phyloP scores from a whole-genome alignment of 306 rosid genomes.

The Prunus armeniaca region DNA sequence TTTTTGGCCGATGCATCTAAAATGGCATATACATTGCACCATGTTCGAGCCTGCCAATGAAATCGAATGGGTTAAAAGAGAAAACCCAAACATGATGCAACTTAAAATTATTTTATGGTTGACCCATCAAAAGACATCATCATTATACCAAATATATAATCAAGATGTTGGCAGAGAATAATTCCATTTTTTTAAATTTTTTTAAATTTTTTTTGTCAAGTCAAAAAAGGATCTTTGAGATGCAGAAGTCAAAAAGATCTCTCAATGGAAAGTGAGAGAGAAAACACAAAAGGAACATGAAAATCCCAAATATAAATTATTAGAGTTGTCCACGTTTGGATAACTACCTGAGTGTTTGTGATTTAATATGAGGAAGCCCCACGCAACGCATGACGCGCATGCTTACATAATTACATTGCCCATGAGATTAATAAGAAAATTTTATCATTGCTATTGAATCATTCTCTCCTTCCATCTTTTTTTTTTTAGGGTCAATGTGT shows the following conservation, averaged over 20 bases:
- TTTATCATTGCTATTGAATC: background rate
- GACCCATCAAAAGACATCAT: slow-evolving; percentile 29
- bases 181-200: slow-evolving; percentile 15
- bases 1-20: background rate
- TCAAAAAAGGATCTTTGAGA: slow-evolving; percentile 16
- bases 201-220: background rate
- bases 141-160: slow-evolving; percentile 22
- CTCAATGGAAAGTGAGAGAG: slow-evolving; percentile 20
- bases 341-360: slow-evolving; percentile 10
- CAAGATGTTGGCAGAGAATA: slow-evolving; percentile 24
- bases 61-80: background rate
- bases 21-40: background rate
- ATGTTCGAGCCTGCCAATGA: background rate
- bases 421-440: background rate
- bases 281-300: slow-evolving; percentile 11
- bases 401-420: slow-evolving; percentile 24
- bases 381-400: slow-evolving; percentile 40
- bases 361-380: slow-evolving; percentile 16
- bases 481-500: background rate
- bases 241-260: slow-evolving; percentile 28
- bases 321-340: slow-evolving; percentile 8
- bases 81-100: background rate
- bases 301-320: slow-evolving; percentile 11
- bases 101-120: slow-evolving; percentile 4
- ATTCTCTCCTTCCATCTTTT: background rate